Conservation (phyloP, 768 basidiomycete genomes). For the Lactarius hengduanensis region DNA sequence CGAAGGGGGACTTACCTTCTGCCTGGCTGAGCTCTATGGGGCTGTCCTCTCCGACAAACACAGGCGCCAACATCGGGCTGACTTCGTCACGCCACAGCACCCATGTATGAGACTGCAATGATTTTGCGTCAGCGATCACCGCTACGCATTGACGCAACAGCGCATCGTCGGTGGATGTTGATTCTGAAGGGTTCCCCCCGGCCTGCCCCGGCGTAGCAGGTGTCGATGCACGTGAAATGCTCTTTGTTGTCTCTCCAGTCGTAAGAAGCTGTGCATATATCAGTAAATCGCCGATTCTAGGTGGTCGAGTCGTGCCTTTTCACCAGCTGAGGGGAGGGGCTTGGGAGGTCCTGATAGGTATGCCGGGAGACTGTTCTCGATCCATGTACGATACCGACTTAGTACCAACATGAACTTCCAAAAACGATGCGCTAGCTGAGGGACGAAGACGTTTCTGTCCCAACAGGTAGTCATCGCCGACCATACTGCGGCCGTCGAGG, state of each 20-base stretch:
- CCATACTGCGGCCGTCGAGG: constrained; percentile 70
- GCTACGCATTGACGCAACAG: constrained; percentile 61
- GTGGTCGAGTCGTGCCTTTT: constrained; percentile 38
- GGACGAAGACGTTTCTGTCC: constrained; percentile 83
- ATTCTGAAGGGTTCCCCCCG: constrained; percentile 54
- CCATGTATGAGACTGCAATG: constrained; percentile 50
- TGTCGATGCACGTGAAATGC: constrained; percentile 49
- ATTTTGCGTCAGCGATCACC: constrained; percentile 65
- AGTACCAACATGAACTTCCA: constrained; percentile 85
- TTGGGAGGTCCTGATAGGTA: constrained; percentile 40
- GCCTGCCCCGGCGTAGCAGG: constrained; percentile 41
- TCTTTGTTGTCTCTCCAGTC: constrained; percentile 11
- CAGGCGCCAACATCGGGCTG: constrained; percentile 55
- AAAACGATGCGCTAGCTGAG: constrained; percentile 78
- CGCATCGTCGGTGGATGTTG: constrained; percentile 59
- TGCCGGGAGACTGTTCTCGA: constrained; percentile 54
- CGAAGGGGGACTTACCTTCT: constrained; percentile 48
- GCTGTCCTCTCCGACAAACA: constrained; percentile 33
- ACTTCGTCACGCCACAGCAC: constrained; percentile 72
- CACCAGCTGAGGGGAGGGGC: constrained; percentile 31
- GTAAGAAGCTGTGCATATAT: neutral
- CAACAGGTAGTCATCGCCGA: constrained; percentile 76
- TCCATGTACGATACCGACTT: constrained; percentile 22
- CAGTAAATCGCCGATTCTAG: neutral
- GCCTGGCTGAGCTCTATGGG: constrained; percentile 36